phyloP scores from a whole-genome alignment of 805 yeast genomes.

The Ogataea glucozyma region DNA sequence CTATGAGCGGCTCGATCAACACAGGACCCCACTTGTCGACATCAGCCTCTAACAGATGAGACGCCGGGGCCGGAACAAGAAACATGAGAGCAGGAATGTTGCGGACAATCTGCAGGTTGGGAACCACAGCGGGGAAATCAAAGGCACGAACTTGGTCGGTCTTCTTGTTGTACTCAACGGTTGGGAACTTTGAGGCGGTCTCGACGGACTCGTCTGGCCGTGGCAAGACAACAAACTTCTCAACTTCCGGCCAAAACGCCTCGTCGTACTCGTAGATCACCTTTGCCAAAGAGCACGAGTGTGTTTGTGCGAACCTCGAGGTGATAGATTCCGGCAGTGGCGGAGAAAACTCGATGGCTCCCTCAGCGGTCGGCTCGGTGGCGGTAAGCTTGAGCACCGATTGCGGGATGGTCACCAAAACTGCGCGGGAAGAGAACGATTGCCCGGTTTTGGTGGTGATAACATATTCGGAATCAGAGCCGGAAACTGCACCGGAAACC shows the following conservation, averaged over 20 bases:
- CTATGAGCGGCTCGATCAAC: conserved; percentile 44
- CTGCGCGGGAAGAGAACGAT: conserved; percentile 32
- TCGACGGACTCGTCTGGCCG: conserved; percentile 25
- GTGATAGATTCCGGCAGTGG: conserved; percentile 37
- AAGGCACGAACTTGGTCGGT: conserved; percentile 17
- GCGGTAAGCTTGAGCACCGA: conserved; percentile 42
- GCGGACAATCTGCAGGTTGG: conserved; percentile 29
- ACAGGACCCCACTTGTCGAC: conserved; percentile 42
- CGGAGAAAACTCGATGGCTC: conserved; percentile 37
- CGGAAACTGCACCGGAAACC: too few relatives aligned
- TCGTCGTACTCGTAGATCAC: conserved; percentile 46
- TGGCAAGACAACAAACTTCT: conserved; percentile 33
- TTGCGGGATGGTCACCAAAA: conserved; percentile 53
- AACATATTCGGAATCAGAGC: conserved; percentile 14
- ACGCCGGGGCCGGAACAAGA: conserved; percentile 49
- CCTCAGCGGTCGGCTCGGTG: conserved; percentile 25
- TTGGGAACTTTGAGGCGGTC: conserved; percentile 9
- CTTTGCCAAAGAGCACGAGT: conserved; percentile 43
- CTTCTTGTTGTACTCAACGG: conserved; percentile 18
- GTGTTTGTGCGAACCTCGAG: conserved; percentile 32
- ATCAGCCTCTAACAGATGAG: conserved; percentile 45
- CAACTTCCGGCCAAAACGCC: conserved; percentile 44
- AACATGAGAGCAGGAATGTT: conserved; percentile 42
- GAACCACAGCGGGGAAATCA: conserved; percentile 33
- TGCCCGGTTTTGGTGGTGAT: conserved; percentile 23